phyloP scores from a whole-genome alignment of 331 rosid species.

The Arachis monticola region DNA sequence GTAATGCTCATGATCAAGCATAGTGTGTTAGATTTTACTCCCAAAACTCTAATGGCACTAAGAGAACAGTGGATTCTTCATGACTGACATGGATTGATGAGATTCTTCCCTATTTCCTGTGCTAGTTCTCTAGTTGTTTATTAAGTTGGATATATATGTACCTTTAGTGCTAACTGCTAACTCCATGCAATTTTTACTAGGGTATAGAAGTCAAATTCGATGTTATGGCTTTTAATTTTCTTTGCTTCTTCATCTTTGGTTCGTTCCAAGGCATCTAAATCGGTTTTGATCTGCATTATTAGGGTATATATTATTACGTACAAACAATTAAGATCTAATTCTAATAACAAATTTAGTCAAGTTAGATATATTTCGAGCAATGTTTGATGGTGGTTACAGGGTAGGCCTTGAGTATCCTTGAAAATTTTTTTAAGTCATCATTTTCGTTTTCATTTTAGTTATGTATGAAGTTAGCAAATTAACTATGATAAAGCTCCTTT shows the following conservation, averaged over 20 bases:
- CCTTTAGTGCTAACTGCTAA: slow-evolving; percentile 68
- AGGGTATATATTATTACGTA: too few relatives aligned
- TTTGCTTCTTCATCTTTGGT: slow-evolving; percentile 75
- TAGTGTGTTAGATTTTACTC: too few relatives aligned
- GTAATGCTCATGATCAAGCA: too few relatives aligned
- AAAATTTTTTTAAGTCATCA: background rate
- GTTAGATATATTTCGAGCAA: slow-evolving; percentile 86
- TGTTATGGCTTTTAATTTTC: slow-evolving; percentile 64
- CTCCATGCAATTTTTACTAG: slow-evolving; percentile 73
- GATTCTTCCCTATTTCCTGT: too few relatives aligned
- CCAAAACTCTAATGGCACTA: too few relatives aligned
- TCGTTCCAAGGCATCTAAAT: slow-evolving; percentile 66
- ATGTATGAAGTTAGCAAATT: background rate
- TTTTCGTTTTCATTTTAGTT: background rate
- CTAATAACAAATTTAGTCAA: slow-evolving; percentile 49
- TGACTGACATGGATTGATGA: too few relatives aligned
- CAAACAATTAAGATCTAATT: too few relatives aligned
- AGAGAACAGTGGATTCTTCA: too few relatives aligned
- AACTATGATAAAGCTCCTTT: background rate
- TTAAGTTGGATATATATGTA: background rate
- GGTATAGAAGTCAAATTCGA: slow-evolving; percentile 72
- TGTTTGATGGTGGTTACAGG: slow-evolving; percentile 96
- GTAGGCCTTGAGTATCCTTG: slow-evolving; percentile 50
- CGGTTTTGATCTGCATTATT: slow-evolving; percentile 60
- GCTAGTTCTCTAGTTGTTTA: too few relatives aligned